A percentile compares a stretch with the other conserved stretches of the same genome.
These are phyloP conservation scores for Diplodia sapinea DNA, from an alignment of 2,329 filamentous ascomycete species.

Conservation along the genomic window DNA sequence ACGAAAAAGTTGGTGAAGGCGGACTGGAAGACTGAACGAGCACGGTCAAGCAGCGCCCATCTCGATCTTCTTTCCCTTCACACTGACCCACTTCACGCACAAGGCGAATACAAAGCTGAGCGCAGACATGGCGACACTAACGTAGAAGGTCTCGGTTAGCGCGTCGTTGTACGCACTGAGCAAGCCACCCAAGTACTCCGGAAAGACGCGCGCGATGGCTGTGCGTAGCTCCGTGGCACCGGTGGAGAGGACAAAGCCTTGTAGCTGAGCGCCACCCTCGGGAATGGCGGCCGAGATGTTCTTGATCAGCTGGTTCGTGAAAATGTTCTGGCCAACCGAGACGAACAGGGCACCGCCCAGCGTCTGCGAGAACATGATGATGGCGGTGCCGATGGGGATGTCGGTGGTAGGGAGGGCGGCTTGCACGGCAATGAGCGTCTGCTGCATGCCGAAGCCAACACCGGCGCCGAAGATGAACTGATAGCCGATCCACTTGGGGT, in stretches of 20 bases:
- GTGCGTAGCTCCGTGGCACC: conserved; percentile 66
- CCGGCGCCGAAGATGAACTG: conserved; percentile 51
- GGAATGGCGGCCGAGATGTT: conserved; percentile 54
- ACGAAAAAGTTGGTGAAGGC: too few relatives aligned
- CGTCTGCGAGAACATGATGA: conserved; percentile 56
- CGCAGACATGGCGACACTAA: conserved; percentile 61
- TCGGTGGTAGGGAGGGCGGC: conserved; percentile 51
- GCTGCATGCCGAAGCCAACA: conserved; percentile 57
- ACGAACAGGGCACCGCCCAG: conserved; percentile 58
- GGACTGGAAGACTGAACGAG: background rate
- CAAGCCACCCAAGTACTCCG: conserved; percentile 59
- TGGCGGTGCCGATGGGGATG: conserved; percentile 55
- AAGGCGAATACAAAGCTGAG: conserved; percentile 61
- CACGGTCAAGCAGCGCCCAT: conserved; percentile 24
- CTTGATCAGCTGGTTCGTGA: conserved; percentile 56
- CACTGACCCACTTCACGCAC: conserved; percentile 68
- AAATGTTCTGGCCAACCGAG: conserved; percentile 57
- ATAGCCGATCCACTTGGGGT: conserved; percentile 48
- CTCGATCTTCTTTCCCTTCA: conserved; percentile 61
- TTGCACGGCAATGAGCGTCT: conserved; percentile 55
- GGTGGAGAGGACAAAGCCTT: conserved; percentile 49
- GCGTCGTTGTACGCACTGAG: conserved; percentile 68
- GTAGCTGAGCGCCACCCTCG: background rate
- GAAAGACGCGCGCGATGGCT: conserved; percentile 51
- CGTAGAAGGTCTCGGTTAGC: conserved; percentile 64